These are phyloP conservation scores for Porodaedalea pini DNA, from an alignment of 1,284 basidiomycete species.

Conservation along the genomic window DNA sequence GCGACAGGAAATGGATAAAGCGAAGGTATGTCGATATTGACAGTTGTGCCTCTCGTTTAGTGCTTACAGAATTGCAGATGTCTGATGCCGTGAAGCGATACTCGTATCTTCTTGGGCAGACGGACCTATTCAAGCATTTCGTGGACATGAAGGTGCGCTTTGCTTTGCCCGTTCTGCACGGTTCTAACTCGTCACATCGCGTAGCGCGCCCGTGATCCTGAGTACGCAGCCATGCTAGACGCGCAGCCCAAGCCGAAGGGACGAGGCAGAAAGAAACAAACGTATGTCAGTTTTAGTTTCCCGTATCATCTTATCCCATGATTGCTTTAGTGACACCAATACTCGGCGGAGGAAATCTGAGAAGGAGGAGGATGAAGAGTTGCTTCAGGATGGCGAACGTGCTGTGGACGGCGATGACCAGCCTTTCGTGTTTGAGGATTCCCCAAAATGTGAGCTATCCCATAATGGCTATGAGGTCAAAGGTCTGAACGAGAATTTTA, in stretches of 20 bases:
- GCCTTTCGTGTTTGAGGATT: slow-evolving; percentile 89
- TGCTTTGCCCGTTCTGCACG: neutral
- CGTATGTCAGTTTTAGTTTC: slow-evolving; percentile 44
- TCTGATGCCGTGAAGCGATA: slow-evolving; percentile 95
- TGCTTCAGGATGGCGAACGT: slow-evolving; percentile 83
- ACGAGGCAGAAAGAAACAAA: slow-evolving; percentile 75
- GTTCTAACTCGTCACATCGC: slow-evolving; percentile 9
- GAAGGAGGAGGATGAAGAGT: slow-evolving; percentile 96
- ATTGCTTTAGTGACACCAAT: slow-evolving; percentile 55
- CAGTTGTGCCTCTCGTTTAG: neutral
- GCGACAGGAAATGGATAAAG: slow-evolving; percentile 79
- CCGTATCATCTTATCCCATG: neutral
- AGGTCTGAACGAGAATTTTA: slow-evolving; percentile 31
- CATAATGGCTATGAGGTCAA: slow-evolving; percentile 16
- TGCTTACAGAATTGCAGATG: slow-evolving; percentile 46
- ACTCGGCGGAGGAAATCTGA: slow-evolving; percentile 92
- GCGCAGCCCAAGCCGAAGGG: slow-evolving; percentile 78
- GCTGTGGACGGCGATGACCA: slow-evolving; percentile 80
- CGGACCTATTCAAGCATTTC: slow-evolving; percentile 94
- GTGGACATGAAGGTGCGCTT: slow-evolving; percentile 82
- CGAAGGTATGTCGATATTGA: slow-evolving; percentile 50
- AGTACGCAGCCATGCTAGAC: slow-evolving; percentile 89
- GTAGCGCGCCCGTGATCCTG: slow-evolving; percentile 86
- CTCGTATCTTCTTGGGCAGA: slow-evolving; percentile 91
- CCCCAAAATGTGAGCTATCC: slow-evolving; percentile 72